Evolutionary conservation across 495 filamentous ascomycete species (phyloP), one percentile per base, ranked within the genome.

Genomic region (Xylaria longipes): DNA sequence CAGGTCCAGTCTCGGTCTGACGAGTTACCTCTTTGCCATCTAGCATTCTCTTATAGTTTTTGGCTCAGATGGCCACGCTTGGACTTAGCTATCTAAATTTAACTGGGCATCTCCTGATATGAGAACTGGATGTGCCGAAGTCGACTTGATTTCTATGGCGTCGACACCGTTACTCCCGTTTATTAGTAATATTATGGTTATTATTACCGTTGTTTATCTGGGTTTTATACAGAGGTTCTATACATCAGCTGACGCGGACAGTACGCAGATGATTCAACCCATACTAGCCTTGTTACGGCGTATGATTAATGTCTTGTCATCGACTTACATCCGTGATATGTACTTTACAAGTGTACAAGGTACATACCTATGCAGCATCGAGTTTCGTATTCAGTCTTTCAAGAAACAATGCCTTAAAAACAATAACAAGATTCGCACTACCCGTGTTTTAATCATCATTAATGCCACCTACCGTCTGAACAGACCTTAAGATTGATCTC

Each of bases 71-170:
- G 31, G 33, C 15, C 17, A 37, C 33, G 33, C 31, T 60, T 60
- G 57, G 57, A 22, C 57, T 60, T 60, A 60, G 31, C 57, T 60
- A 37, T 60, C 57, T n/a, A n/a, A 5, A 56, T 35, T 31, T 58
- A 58, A 33, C 33, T 22, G 15, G 7, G 17, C 11, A 60, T 37
- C 56, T 60, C 14, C 31, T 22, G 8, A 60, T 6, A 29, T 7
- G 52, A 56, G 27, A 31, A 17, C 31, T 4, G 52, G 52, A 56
- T 29, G 27, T 15, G 52, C 27, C 12, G 52, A 29, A 31, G 52
- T 31, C 52, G 52, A 56, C 52, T 17, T 6, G 52, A 29, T 7
- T 29, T 56, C 11, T 17, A 56, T 7, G 52, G 52, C 52, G 52
- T 15, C 27, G 52, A 56, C 27, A 31, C 14, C 50, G 29, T 15